Percentiles rank a stretch among this genome's conserved stretches.
These are phyloP conservation scores for Xylariomycetidae sp. DNA, from an alignment of 2,329 filamentous ascomycete genomes.

Conservation along the genomic window DNA sequence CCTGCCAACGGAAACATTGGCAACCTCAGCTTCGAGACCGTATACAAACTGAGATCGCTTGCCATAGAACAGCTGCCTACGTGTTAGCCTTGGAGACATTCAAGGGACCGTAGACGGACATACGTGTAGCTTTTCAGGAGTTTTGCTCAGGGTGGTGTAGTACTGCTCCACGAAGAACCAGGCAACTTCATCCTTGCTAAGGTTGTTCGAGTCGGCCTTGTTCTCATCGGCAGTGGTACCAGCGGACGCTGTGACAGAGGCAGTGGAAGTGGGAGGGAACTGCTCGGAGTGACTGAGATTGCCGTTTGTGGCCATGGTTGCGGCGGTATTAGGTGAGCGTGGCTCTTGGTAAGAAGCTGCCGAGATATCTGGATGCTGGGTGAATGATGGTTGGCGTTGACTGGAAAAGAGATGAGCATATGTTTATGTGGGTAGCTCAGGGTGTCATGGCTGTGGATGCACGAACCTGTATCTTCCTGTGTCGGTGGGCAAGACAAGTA, in stretches of 20 bases:
- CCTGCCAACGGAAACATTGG: constrained; percentile 81
- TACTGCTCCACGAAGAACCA: constrained; percentile 99
- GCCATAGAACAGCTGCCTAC: constrained; percentile 77
- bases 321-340: too few relatives aligned
- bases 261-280: constrained; percentile 30
- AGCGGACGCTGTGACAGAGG: constrained; percentile 28
- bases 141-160: constrained; percentile 95
- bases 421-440: too few relatives aligned
- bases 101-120: too few relatives aligned
- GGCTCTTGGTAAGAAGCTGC: too few relatives aligned
- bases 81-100: background rate
- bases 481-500: too few relatives aligned
- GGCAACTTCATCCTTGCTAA: constrained; percentile 88
- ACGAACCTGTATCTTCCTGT: too few relatives aligned
- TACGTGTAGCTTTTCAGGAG: constrained; percentile 85
- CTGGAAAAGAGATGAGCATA: too few relatives aligned
- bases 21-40: constrained; percentile 83
- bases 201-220: constrained; percentile 34
- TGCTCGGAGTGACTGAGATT: constrained; percentile 42
- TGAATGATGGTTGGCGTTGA: too few relatives aligned
- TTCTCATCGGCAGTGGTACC: constrained; percentile 25
- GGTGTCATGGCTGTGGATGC: too few relatives aligned
- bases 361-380: too few relatives aligned
- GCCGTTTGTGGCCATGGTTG: constrained; percentile 55
- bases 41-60: constrained; percentile 94